phyloP scores from a whole-genome alignment of 345 rosid species.

The Aquilaria malaccensis region DNA sequence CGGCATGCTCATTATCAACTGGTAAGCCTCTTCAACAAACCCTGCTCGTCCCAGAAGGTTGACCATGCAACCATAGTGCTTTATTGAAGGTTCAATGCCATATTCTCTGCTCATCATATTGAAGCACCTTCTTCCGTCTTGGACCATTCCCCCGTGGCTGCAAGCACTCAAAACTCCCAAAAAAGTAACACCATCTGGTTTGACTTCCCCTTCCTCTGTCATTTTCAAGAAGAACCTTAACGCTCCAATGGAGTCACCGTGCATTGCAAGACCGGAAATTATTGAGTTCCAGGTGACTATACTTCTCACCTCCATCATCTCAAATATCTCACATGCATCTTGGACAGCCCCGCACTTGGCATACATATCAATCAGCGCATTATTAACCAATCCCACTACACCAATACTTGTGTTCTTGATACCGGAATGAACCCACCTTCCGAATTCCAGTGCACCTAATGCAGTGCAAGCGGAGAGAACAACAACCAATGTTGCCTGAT shows the following conservation, averaged over 20 bases:
- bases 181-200: conserved; percentile 35
- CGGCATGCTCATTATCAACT: conserved; percentile 21
- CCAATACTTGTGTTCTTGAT: conserved; percentile 5
- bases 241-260: conserved; percentile 29
- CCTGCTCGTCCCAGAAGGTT: conserved; percentile 43
- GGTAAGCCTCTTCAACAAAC: conserved; percentile 32
- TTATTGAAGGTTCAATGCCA: conserved; percentile 24
- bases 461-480: conserved; percentile 28
- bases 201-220: conserved; percentile 12
- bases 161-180: conserved; percentile 37
- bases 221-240: conserved; percentile 19
- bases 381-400: conserved; percentile 12
- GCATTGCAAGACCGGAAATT: conserved; percentile 32
- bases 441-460: conserved; percentile 28
- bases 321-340: conserved; percentile 27
- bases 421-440: conserved; percentile 28
- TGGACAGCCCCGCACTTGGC: conserved; percentile 38
- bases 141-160: conserved; percentile 38
- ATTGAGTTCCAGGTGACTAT: conserved; percentile 34
- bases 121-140: conserved; percentile 29
- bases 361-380: conserved; percentile 41
- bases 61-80: conserved; percentile 42
- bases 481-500: conserved; percentile 33
- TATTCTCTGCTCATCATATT: conserved; percentile 25
- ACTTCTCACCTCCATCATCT: conserved; percentile 17